phyloP scores from a whole-genome alignment of 768 basidiomycete species.

The Hysterangium stoloniferum region DNA sequence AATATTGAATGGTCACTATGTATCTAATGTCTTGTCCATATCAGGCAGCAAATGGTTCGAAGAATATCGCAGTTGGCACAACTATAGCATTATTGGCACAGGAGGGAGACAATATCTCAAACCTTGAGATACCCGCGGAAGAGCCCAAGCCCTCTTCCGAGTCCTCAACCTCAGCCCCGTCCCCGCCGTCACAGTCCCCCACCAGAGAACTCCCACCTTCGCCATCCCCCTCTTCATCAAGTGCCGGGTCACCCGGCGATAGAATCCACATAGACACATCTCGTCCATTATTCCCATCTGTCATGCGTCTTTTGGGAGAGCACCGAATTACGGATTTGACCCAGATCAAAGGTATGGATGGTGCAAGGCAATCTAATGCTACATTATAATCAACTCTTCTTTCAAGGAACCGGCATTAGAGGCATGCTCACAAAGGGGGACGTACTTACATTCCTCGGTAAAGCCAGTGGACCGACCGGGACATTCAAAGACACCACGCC shows the following conservation, averaged over 20 bases:
- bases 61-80: constrained; percentile 79
- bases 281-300: constrained; percentile 84
- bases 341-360: constrained; percentile 57
- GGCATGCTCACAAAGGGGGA: constrained; percentile 98
- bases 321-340: constrained; percentile 50
- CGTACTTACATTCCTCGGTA: constrained; percentile 78
- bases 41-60: constrained; percentile 77
- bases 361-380: background rate
- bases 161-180: constrained; percentile 42
- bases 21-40: background rate
- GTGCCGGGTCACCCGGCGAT: background rate
- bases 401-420: constrained; percentile 59
- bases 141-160: constrained; percentile 33
- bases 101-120: constrained; percentile 88
- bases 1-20: background rate
- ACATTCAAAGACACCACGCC: constrained; percentile 48
- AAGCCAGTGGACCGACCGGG: constrained; percentile 69
- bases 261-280: constrained; percentile 39
- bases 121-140: constrained; percentile 7
- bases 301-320: constrained; percentile 70
- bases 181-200: constrained; percentile 44
- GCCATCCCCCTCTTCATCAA: background rate
- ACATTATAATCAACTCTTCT: background rate
- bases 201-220: constrained; percentile 49
- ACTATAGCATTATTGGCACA: constrained; percentile 89